A percentile compares a stretch with the other conserved stretches of the same genome.
Evolutionary conservation across 192 early-diverging fungal species (phyloP).

Genomic region (Backusella mclennaniae): DNA sequence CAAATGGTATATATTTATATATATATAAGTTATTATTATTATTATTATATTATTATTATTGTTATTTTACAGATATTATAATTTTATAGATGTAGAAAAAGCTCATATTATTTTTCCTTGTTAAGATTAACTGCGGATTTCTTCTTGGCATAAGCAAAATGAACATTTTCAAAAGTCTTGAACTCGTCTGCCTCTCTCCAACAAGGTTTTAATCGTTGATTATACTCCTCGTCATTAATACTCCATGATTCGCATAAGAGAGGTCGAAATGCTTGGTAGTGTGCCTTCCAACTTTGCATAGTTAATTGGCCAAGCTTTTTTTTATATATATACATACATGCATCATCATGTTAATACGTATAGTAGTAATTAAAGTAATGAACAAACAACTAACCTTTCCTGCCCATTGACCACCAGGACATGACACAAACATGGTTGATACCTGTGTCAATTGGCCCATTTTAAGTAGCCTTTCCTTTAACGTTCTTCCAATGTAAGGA

Average conservation of each 20-base stretch:
- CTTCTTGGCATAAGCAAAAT: slow-evolving; percentile 41
- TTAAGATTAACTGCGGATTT: background rate
- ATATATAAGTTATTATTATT: background rate
- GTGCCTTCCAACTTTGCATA: slow-evolving; percentile 32
- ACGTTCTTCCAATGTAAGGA: slow-evolving; percentile 18
- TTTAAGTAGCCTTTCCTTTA: slow-evolving; percentile 20
- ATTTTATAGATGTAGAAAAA: background rate
- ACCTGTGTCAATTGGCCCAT: slow-evolving; percentile 14
- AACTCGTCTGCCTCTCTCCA: slow-evolving; percentile 35
- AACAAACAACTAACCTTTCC: slow-evolving; percentile 25
- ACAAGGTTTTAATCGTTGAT: slow-evolving; percentile 20
- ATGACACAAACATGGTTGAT: slow-evolving; percentile 33
- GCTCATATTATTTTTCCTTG: background rate
- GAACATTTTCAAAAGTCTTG: slow-evolving; percentile 41
- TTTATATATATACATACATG: background rate
- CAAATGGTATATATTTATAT: background rate
- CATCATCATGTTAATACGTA: background rate
- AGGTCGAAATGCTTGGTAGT: slow-evolving; percentile 29
- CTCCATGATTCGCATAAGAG: slow-evolving; percentile 22
- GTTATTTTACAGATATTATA: background rate
- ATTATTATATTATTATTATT: background rate
- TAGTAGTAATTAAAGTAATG: background rate
- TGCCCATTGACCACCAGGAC: slow-evolving; percentile 39
- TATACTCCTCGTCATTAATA: slow-evolving; percentile 27
- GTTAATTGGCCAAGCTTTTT: slow-evolving; percentile 37